Evolutionary conservation across 2,329 filamentous ascomycete genomes (phyloP).

Genomic region (Trichoderma gracile): DNA sequence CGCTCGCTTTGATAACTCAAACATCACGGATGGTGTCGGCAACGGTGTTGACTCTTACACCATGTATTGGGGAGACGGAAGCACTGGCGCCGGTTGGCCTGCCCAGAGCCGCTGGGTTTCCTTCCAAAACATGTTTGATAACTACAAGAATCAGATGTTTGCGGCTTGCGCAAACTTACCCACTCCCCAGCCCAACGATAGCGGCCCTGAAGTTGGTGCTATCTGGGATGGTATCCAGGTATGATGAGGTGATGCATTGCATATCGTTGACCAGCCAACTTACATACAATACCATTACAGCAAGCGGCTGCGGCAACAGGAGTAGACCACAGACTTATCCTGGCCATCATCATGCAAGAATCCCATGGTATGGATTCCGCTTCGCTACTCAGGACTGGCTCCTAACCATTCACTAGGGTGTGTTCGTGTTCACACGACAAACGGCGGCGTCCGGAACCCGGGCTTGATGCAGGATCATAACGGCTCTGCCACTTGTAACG

Average conservation of each 20-base stretch:
- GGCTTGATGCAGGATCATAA: conserved; percentile 45
- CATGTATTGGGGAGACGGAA: conserved; percentile 27
- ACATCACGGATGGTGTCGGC: conserved; percentile 27
- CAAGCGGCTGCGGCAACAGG: conserved; percentile 33
- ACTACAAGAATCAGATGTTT: conserved; percentile 29
- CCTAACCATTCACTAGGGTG: conserved; percentile 30
- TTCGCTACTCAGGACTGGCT: not conserved
- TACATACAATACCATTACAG: no score
- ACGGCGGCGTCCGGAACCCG: conserved; percentile 45
- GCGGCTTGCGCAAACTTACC: conserved; percentile 24
- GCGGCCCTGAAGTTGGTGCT: conserved; percentile 22
- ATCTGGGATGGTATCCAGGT: conserved; percentile 36
- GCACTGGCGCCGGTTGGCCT: conserved; percentile 22
- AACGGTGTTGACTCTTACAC: conserved; percentile 35
- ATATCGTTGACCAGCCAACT: no score
- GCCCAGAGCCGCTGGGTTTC: conserved; percentile 21
- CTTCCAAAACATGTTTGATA: conserved; percentile 31
- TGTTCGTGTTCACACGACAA: conserved; percentile 45
- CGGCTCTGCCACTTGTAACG: conserved; percentile 42
- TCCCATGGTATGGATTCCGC: conserved; percentile 34
- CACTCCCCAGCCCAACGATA: conserved; percentile 23
- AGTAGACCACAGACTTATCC: conserved; percentile 45
- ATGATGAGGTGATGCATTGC: no score
- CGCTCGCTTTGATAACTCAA: conserved; percentile 22
- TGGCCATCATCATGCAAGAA: conserved; percentile 48